Evolutionary conservation across 176 grass and related monocot species (phyloP).

Genomic region (Ananas comosus): DNA sequence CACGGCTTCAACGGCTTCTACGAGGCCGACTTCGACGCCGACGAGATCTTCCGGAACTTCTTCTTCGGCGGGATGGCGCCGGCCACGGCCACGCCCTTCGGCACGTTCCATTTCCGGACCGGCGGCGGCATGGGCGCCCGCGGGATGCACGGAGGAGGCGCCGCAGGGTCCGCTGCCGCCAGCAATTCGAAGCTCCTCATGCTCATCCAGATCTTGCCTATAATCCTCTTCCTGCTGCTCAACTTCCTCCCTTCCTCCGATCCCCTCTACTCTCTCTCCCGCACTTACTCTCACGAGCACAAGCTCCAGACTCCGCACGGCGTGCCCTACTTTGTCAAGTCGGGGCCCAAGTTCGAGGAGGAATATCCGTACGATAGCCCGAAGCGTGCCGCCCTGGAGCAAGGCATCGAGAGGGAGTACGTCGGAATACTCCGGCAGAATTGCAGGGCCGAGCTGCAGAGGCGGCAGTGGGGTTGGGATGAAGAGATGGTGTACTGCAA

Average conservation of each 20-base stretch:
- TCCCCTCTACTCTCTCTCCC: slow-evolving; percentile 56
- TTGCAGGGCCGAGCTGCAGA: slow-evolving; percentile 77
- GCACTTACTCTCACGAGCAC: slow-evolving; percentile 51
- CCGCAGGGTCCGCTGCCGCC: slow-evolving; percentile 19
- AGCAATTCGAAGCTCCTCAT: slow-evolving; percentile 47
- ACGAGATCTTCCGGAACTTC: slow-evolving; percentile 97
- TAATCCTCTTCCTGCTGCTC: slow-evolving; percentile 60
- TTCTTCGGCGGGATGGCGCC: slow-evolving; percentile 84
- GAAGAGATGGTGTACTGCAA: slow-evolving; percentile 68
- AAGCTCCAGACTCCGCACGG: slow-evolving; percentile 55
- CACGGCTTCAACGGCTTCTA: slow-evolving; percentile 46
- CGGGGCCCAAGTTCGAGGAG: slow-evolving; percentile 55
- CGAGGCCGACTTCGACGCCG: slow-evolving; percentile 71
- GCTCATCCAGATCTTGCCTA: slow-evolving; percentile 76
- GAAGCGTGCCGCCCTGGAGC: slow-evolving; percentile 47
- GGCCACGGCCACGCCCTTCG: slow-evolving; percentile 47
- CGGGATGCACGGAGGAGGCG: slow-evolving; percentile 1
- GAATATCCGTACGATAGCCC: slow-evolving; percentile 72
- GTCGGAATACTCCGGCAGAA: slow-evolving; percentile 49
- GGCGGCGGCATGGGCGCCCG: slow-evolving; percentile 28
- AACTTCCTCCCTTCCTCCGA: slow-evolving; percentile 82
- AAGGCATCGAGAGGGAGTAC: slow-evolving; percentile 77
- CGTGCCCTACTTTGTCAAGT: slow-evolving; percentile 72
- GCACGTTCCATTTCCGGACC: slow-evolving; percentile 70
- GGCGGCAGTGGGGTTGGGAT: slow-evolving; percentile 69